Evolutionary conservation across 345 rosid species (phyloP).

Genomic region (Excoecaria agallocha): DNA sequence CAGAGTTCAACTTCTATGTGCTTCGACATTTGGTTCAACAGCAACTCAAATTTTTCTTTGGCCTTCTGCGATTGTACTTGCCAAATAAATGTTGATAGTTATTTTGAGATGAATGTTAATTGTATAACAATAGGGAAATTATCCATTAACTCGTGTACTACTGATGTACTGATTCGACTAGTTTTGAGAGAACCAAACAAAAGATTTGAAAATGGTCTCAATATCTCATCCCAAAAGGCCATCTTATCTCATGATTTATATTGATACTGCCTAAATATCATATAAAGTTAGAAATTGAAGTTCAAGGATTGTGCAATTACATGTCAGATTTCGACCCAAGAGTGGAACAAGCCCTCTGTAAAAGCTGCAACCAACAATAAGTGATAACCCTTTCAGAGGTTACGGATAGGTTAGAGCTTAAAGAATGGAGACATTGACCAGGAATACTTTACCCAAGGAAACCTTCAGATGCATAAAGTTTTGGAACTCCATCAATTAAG

Average conservation of each 20-base stretch:
- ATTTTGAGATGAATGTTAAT: too few species aligned
- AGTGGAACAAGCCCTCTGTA: constrained; percentile 50
- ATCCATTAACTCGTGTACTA: too few species aligned
- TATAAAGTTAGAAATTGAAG: not conserved
- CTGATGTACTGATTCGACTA: not conserved
- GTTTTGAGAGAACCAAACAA: not conserved
- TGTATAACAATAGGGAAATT: too few species aligned
- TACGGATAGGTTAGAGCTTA: not conserved
- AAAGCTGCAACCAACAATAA: constrained; percentile 37
- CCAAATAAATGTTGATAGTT: too few species aligned
- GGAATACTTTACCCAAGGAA: constrained; percentile 40
- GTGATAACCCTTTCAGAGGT: not conserved
- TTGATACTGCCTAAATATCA: not conserved
- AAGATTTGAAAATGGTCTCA: not conserved
- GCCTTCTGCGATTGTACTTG: too few species aligned
- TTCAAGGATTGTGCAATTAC: constrained; percentile 28
- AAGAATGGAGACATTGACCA: too few species aligned
- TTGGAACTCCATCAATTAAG: constrained; percentile 56
- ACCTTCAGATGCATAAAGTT: constrained; percentile 51
- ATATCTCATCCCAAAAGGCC: not conserved
- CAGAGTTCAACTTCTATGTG: too few species aligned
- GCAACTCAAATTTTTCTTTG: too few species aligned
- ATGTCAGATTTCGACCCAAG: constrained; percentile 50
- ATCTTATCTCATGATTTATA: not conserved
- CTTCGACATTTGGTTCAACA: too few species aligned